Percentiles rank a stretch among this genome's conserved stretches.
phyloP scores from a whole-genome alignment of 2,329 filamentous ascomycete species.

The Nemania abortiva region DNA sequence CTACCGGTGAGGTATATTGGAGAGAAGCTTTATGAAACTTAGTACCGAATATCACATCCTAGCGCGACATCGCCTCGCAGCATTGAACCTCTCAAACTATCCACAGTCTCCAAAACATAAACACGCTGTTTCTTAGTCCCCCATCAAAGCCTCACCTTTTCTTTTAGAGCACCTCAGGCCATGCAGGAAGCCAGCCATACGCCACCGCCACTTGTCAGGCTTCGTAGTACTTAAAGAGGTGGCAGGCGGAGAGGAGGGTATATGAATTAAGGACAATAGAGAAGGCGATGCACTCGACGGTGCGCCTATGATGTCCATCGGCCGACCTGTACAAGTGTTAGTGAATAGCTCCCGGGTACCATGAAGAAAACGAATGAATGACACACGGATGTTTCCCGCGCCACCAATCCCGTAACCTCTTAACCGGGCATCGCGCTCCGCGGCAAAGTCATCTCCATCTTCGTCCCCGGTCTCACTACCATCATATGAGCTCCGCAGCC shows the following conservation, averaged over 20 bases:
- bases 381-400: constrained; percentile 33
- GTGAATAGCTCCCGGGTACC: neutral
- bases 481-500: neutral
- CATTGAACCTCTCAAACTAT: neutral
- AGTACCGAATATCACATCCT: no score
- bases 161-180: neutral
- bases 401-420: constrained; percentile 35
- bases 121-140: neutral
- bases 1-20: no score
- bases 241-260: constrained; percentile 4
- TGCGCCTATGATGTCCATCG: constrained; percentile 24
- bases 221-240: neutral
- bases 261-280: constrained; percentile 16
- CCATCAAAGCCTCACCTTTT: neutral
- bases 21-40: neutral
- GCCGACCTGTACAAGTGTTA: constrained; percentile 23
- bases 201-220: constrained; percentile 12
- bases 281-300: constrained; percentile 25
- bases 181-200: constrained; percentile 17
- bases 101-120: neutral
- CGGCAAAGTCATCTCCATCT: neutral
- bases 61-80: neutral
- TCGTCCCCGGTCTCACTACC: constrained; percentile 8
- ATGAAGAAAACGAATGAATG: neutral
- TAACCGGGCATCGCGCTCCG: constrained; percentile 22